Evolutionary conservation across 163 green algal species (phyloP), one percentile per base, ranked within the genome.

Genomic region (Volvox carteri): DNA sequence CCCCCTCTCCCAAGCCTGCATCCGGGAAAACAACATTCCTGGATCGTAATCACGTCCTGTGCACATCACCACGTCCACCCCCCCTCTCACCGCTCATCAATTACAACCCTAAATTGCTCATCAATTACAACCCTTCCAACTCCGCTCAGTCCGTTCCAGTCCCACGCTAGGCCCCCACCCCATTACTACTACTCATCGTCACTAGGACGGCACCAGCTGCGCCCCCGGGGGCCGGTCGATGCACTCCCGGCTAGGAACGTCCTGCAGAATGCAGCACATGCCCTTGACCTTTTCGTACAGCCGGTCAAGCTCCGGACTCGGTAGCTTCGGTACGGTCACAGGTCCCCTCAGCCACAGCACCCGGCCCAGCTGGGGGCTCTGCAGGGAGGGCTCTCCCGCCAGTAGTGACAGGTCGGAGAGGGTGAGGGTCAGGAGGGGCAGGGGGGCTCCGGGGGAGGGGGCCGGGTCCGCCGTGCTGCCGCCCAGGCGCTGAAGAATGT

Each of bases 261-360:
- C 28, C 12, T 73, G 14, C 37, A 88, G 28, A 30, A 60, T 50
- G 50, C 83, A 88, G 37, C 83, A 88, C 67, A 88, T 74, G 25
- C 19, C 37, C 14, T 28, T 60, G 12, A 78, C n/a, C 68, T 81
- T 60, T 11, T 73, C 48, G 68, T 83, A 88, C 37, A 88, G 9
- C 0, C 14, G 8, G 14, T 58, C 83, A 12, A 37, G 48, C 37
- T 73, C 83, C n/a, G 48, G 35, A 1, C 48, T 62, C 23, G 83
- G 83, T 46, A 88, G 67, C 28, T 81, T 4, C 0, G 67, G 83
- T 37, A 88, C 48, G 30, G 33, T 52, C 48, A 88, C 83, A 4
- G 68, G 83, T 19, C 83, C 68, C 4, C 83, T 21, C 50, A 88
- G 28, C 83, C 83, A 88, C 48, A 88, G 50, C 35, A 88, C 68